A percentile compares a stretch with the other conserved stretches of the same genome.
These are phyloP conservation scores for Thelephora ganbajun DNA, from an alignment of 768 basidiomycete genomes.

Conservation along the genomic window DNA sequence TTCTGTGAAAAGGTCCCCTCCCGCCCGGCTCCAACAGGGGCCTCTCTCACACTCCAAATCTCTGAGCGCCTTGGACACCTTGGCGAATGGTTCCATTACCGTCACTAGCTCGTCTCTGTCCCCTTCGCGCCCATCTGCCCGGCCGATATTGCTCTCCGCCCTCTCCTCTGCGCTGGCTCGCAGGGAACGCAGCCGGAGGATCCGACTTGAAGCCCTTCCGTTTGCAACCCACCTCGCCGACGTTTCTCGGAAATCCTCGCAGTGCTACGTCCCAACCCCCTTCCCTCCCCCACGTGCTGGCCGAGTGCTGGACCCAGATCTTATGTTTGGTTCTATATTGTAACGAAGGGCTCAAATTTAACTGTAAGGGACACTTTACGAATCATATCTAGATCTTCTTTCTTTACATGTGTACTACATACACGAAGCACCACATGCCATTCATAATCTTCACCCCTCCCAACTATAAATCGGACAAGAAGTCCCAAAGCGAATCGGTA, in stretches of 20 bases:
- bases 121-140: slow-evolving; percentile 68
- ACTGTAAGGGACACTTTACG: background rate
- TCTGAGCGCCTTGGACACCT: too few relatives aligned
- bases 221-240: too few relatives aligned
- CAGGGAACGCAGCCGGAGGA: too few relatives aligned
- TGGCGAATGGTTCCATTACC: too few relatives aligned
- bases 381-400: background rate
- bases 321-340: background rate
- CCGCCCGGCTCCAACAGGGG: too few relatives aligned
- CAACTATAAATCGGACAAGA: slow-evolving; percentile 36
- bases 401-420: background rate
- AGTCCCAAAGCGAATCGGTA: slow-evolving; percentile 67
- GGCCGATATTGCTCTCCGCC: slow-evolving; percentile 79
- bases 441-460: background rate
- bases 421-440: background rate
- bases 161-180: slow-evolving; percentile 83
- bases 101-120: too few relatives aligned
- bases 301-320: background rate
- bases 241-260: too few relatives aligned
- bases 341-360: background rate
- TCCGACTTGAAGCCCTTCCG: too few relatives aligned
- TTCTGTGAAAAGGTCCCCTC: too few relatives aligned
- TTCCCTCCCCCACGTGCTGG: background rate
- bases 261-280: too few relatives aligned
- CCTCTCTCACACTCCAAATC: too few relatives aligned